Base-by-base conservation (phyloP, 352 stramenopile species). In the Saprolegnia diclina region DNA sequence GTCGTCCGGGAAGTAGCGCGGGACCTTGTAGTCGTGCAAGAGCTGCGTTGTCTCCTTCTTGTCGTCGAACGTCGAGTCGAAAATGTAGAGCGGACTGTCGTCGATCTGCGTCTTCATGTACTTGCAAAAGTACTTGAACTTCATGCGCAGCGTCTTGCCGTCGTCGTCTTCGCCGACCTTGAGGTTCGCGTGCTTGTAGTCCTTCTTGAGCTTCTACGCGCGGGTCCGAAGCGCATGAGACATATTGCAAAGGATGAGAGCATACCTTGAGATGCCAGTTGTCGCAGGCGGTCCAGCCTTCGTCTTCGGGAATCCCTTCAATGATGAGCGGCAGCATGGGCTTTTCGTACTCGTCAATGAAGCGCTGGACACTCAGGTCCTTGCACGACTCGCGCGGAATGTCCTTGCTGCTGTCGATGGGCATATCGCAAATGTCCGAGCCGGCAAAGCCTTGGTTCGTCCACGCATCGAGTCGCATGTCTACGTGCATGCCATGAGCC, bases 11-110 rank as follows among this genome's bases (percentile, higher is more conserved):
- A 95, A 93, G 71, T 95, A 96, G 35, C 76, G 77, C 0, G 87
- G 87, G 24, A 94, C 83, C 0, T 73, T 77, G 73, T 94, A 96
- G 71, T 94, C 88, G 3, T 75, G 69, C 1, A 92, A 73, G 45
- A 92, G 73, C 40, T 79, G 77, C 62, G 92, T 91, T 32, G 84
- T 92, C 55, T 90, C 83, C 44, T 79, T 71, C 71, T 94, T 73
- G 77, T 90, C 71, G 78, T 93, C 89, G 73, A 98, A 98, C 2
- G 83, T 90, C 74, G 92, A 95, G 87, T 99, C 96, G 71, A 99
- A 99, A n/a, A 99, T 86, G 77, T 99, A 99, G 29, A 99, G 72
- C 38, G 95, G 96, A 44, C 87, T 90, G 67, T 97, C 88, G 71
- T 97, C 90, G 18, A 77, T 90, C 66, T 93, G 85, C 5, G 74